These are phyloP conservation scores for Hyphopichia fennica DNA, from an alignment of 1,139 yeast species.

Conservation along the genomic window DNA sequence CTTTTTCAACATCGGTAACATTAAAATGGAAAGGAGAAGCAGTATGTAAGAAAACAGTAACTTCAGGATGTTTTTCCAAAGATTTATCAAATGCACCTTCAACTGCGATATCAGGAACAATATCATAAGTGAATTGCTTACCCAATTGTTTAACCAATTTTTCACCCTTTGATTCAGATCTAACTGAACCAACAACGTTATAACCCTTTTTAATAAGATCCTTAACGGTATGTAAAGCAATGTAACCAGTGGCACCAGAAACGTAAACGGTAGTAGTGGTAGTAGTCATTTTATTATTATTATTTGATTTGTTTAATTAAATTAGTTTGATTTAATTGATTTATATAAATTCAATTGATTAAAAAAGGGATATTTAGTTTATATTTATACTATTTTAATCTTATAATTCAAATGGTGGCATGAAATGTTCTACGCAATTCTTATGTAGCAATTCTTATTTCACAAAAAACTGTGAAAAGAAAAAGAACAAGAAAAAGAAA, in stretches of 20 bases:
- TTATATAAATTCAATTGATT: no score
- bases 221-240: constrained; percentile 52
- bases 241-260: constrained; percentile 62
- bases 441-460: no score
- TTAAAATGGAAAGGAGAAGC: constrained; percentile 37
- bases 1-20: constrained; percentile 37
- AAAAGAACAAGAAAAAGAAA: no score
- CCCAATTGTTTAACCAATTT: constrained; percentile 26
- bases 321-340: no score
- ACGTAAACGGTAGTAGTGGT: constrained; percentile 39
- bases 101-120: constrained; percentile 34
- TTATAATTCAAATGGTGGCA: no score
- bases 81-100: constrained; percentile 37
- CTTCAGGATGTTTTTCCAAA: constrained; percentile 26
- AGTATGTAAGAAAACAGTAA: constrained; percentile 31
- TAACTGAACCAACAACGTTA: constrained; percentile 61
- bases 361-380: no score
- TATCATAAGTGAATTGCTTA: constrained; percentile 30
- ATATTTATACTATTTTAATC: no score
- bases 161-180: constrained; percentile 56
- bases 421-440: no score
- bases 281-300: no score
- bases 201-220: constrained; percentile 39
- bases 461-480: no score
- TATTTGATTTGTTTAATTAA: no score